A percentile compares a stretch with the other conserved stretches of the same genome.
Conservation (phyloP, 768 basidiomycete genomes). For the Russula earlei region DNA sequence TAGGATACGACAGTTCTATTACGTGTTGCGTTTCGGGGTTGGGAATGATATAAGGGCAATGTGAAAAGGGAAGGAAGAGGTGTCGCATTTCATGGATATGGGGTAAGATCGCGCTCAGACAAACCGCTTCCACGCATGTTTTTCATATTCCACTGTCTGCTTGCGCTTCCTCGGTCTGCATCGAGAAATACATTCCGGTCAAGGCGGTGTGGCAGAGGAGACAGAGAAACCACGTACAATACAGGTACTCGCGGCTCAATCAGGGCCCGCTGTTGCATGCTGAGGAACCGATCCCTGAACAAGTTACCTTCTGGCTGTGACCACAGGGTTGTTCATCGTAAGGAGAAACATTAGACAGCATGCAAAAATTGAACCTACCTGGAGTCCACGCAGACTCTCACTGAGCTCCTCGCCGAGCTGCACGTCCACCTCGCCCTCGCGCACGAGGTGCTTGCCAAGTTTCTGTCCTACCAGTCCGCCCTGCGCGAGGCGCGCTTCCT, state of each 20-base stretch:
- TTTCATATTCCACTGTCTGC: conserved; percentile 60
- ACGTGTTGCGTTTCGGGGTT: background rate
- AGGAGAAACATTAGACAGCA: background rate
- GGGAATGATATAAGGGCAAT: background rate
- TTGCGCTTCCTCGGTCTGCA: conserved; percentile 44
- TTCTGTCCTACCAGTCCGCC: conserved; percentile 63
- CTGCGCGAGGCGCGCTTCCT: conserved; percentile 42
- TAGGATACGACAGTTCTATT: conserved; percentile 10
- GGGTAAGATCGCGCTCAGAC: conserved; percentile 15
- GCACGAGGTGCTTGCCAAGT: conserved; percentile 73
- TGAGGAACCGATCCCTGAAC: conserved; percentile 82
- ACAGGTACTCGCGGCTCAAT: conserved; percentile 81
- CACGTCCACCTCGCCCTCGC: conserved; percentile 61
- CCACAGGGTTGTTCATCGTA: background rate
- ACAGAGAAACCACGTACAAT: conserved; percentile 38
- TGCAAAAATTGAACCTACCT: conserved; percentile 40
- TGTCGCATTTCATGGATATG: background rate
- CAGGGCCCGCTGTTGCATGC: conserved; percentile 79
- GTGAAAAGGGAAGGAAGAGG: background rate
- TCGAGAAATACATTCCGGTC: conserved; percentile 2
- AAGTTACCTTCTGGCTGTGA: conserved; percentile 84
- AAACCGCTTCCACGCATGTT: conserved; percentile 72
- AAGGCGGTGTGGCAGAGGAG: background rate
- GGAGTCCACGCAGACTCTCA: conserved; percentile 74
- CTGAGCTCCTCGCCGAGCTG: conserved; percentile 86